Percentiles rank a stretch among this genome's conserved stretches.
Evolutionary conservation across 768 basidiomycete species (phyloP).

Genomic region (Tylopilus felleus): DNA sequence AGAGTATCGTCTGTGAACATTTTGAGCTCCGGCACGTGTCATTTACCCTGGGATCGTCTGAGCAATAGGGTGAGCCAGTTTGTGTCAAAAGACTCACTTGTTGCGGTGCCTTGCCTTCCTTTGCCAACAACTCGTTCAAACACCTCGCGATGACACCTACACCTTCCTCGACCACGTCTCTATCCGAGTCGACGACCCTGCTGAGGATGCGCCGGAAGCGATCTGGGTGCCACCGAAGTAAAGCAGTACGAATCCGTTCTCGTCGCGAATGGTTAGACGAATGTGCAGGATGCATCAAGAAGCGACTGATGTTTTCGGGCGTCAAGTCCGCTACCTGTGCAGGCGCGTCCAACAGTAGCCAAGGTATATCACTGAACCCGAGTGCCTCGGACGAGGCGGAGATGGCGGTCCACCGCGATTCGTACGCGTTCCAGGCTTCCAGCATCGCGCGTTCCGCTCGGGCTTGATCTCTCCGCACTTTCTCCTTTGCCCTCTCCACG

Average conservation of each 20-base stretch:
- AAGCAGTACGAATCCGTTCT: slow-evolving; percentile 62
- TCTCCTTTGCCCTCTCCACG: slow-evolving; percentile 36
- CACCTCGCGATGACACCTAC: slow-evolving; percentile 65
- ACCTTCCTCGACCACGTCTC: slow-evolving; percentile 51
- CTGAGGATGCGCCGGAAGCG: slow-evolving; percentile 57
- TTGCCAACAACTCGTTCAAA: slow-evolving; percentile 61
- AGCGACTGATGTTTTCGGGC: slow-evolving; percentile 49
- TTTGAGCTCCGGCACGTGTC: slow-evolving; percentile 4
- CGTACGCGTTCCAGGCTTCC: slow-evolving; percentile 63
- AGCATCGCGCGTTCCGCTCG: slow-evolving; percentile 43
- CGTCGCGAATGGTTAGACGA: slow-evolving; percentile 55
- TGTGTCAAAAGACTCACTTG: slow-evolving; percentile 15
- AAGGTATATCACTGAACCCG: slow-evolving; percentile 63
- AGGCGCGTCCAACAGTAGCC: slow-evolving; percentile 57
- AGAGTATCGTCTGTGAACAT: neutral
- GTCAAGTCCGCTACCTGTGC: slow-evolving; percentile 47
- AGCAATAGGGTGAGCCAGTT: neutral
- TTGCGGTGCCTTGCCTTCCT: slow-evolving; percentile 24
- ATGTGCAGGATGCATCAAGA: slow-evolving; percentile 65
- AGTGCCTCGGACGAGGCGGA: slow-evolving; percentile 44
- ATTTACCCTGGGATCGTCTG: slow-evolving; percentile 15
- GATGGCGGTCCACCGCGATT: slow-evolving; percentile 60
- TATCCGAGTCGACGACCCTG: slow-evolving; percentile 53
- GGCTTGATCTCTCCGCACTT: slow-evolving; percentile 41
- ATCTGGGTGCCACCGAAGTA: slow-evolving; percentile 82